Conservation (phyloP, 108 stramenopile species). For the Fistulifera pelliculosa region DNA sequence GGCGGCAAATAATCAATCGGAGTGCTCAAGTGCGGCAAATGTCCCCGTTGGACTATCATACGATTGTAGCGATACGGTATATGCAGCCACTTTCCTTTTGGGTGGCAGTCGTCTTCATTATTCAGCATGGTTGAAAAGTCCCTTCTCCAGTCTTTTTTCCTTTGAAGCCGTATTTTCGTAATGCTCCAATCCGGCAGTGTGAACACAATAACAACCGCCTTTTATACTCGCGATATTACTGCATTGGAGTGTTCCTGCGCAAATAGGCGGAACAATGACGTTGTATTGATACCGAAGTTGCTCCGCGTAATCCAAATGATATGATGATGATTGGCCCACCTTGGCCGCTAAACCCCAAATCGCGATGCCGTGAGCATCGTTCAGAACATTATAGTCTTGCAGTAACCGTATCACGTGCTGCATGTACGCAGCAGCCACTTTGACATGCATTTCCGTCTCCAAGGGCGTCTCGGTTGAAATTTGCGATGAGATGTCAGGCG, state of each 20-base stretch:
- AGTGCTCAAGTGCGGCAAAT: constrained; percentile 63
- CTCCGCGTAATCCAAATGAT: constrained; percentile 84
- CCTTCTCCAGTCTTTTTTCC: constrained; percentile 19
- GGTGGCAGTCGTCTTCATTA: too few species aligned
- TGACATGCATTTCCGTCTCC: background rate
- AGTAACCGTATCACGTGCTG: constrained; percentile 5
- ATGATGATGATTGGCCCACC: constrained; percentile 46
- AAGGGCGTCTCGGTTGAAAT: constrained; percentile 5
- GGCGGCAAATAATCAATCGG: constrained; percentile 28
- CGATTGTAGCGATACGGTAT: constrained; percentile 66
- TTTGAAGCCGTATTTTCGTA: constrained; percentile 74
- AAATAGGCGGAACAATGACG: constrained; percentile 65
- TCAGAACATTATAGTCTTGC: constrained; percentile 4
- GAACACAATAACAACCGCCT: constrained; percentile 67
- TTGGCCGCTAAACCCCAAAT: constrained; percentile 61
- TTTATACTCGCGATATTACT: constrained; percentile 21
- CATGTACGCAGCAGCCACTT: constrained; percentile 1
- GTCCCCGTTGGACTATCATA: constrained; percentile 55
- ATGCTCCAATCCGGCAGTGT: constrained; percentile 54
- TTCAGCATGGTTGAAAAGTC: too few species aligned
- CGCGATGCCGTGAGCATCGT: constrained; percentile 50
- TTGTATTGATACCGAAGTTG: constrained; percentile 66
- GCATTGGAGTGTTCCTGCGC: constrained; percentile 76
- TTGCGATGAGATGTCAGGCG: constrained; percentile 14
- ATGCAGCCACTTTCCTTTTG: constrained; percentile 20